These are phyloP conservation scores for Artemisia annua DNA, from an alignment of 129 eudicot genomes.

Conservation along the genomic window DNA sequence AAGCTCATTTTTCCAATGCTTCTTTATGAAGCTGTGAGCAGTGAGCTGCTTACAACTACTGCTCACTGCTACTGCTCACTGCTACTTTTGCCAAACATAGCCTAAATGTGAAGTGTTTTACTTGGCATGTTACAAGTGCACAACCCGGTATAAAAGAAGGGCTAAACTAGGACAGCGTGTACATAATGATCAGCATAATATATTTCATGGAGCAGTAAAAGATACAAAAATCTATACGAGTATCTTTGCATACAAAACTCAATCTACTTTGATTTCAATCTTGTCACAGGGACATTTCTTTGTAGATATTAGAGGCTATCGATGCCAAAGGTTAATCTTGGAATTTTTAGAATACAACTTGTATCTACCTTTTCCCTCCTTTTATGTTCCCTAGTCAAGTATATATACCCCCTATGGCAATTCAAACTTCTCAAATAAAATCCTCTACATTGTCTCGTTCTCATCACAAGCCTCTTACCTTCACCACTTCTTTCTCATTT, in stretches of 20 bases:
- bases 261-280: slow-evolving; percentile 8
- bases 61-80: no score
- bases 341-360: slow-evolving; percentile 19
- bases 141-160: background rate
- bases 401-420: slow-evolving; percentile 25
- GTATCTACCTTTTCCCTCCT: slow-evolving; percentile 22
- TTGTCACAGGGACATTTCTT: slow-evolving; percentile 12
- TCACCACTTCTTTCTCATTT: background rate
- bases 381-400: slow-evolving; percentile 8
- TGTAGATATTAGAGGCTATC: slow-evolving; percentile 12
- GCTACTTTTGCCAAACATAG: no score
- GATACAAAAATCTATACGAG: slow-evolving; percentile 20
- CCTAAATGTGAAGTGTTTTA: no score
- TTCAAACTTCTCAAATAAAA: slow-evolving; percentile 12
- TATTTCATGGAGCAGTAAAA: slow-evolving; percentile 24
- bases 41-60: no score
- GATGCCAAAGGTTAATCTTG: background rate
- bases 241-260: slow-evolving; percentile 14
- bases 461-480: background rate
- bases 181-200: slow-evolving; percentile 16
- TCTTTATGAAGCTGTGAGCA: no score
- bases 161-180: slow-evolving; percentile 8
- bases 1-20: no score
- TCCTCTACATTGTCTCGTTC: background rate
- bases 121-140: background rate